A percentile compares a stretch with the other conserved stretches of the same genome.
These are phyloP conservation scores for Capsicum pubescens DNA, from an alignment of 257 asterid species.

Conservation along the genomic window DNA sequence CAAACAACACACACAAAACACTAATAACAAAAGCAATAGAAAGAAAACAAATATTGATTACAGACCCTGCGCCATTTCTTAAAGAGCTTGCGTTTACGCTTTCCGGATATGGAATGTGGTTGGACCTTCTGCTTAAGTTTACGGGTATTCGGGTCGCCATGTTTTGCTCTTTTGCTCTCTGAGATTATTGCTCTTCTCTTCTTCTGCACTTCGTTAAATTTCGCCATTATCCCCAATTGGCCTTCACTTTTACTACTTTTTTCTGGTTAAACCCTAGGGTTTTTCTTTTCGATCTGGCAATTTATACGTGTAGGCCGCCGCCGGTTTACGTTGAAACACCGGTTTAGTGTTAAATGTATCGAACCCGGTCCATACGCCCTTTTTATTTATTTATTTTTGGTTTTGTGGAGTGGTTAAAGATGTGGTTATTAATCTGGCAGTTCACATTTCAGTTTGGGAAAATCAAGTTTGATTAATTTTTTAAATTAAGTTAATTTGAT, in stretches of 20 bases:
- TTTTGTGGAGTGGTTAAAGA: too few species aligned
- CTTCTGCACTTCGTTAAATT: slow-evolving; percentile 76
- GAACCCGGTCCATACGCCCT: slow-evolving; percentile 1
- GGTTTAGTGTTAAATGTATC: slow-evolving; percentile 14
- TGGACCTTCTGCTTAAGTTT: slow-evolving; percentile 63
- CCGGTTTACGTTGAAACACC: not conserved
- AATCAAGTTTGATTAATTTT: too few species aligned
- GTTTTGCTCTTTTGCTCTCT: slow-evolving; percentile 54
- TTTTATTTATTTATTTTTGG: not conserved
- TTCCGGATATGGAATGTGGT: slow-evolving; percentile 73
- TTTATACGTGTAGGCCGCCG: slow-evolving; percentile 17
- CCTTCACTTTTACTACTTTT: slow-evolving; percentile 14
- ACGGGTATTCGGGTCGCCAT: slow-evolving; percentile 63
- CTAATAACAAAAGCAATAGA: not conserved
- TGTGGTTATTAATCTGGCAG: too few species aligned
- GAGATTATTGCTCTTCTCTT: slow-evolving; percentile 66
- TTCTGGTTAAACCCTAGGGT: slow-evolving; percentile 6
- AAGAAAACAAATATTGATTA: not conserved
- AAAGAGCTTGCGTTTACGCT: slow-evolving; percentile 80
- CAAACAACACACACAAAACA: not conserved
- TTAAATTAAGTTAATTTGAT: too few species aligned
- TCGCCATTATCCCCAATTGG: slow-evolving; percentile 49
- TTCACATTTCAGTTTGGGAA: too few species aligned
- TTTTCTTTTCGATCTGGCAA: not conserved
- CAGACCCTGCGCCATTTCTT: slow-evolving; percentile 87